Evolutionary conservation across 1,139 yeast genomes (phyloP), one percentile per base, ranked within the genome.

Genomic region (Taphrina confusa): DNA sequence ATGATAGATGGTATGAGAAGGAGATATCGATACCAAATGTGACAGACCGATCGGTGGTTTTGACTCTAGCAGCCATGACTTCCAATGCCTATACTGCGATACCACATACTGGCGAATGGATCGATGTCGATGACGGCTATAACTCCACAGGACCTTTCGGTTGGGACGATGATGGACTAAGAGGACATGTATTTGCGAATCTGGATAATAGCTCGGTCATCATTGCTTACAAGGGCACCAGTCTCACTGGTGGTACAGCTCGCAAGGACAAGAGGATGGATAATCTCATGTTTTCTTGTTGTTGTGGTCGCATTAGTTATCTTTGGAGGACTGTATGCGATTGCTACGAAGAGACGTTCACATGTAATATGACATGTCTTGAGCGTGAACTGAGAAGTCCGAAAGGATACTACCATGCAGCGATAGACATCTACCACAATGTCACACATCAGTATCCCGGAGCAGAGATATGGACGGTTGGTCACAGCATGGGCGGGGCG

Each of bases 401-500:
- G 64, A 96, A 90, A 70, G 75, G 89, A 56, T 92, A 91, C 72
- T 92, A 89, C 72, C 82, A 83, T 66, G 94, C 96, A 0, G 85
- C 82, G 0, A 72, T 91, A 62, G 89, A 88, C 62, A 79, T 92
- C 20, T 92, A 87, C 72, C 78, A 84, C 61, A 84, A 87, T 66
- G 95, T 91, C 12, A 76, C 83, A 0, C 67, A 69, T 1, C 65
- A 83, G 56, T 90, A 89, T 69, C 96, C 97, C 0, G 75, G 79
- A 23, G 77, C 87, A 0, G 71, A 76, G 28, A 82, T 92, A 28
- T 92, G 98, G 97, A 78, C 87, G 2, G 87, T 96, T 0, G 99
- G 99, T 1, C 99, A 92, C 71, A 91, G 97, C 0, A 76, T 92
- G 44, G 99, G 98, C 1, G 99, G 97, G 0, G 82, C 97, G 0